These are phyloP conservation scores for Babesia ovata DNA, from an alignment of 169 alveolate genomes.

Conservation along the genomic window DNA sequence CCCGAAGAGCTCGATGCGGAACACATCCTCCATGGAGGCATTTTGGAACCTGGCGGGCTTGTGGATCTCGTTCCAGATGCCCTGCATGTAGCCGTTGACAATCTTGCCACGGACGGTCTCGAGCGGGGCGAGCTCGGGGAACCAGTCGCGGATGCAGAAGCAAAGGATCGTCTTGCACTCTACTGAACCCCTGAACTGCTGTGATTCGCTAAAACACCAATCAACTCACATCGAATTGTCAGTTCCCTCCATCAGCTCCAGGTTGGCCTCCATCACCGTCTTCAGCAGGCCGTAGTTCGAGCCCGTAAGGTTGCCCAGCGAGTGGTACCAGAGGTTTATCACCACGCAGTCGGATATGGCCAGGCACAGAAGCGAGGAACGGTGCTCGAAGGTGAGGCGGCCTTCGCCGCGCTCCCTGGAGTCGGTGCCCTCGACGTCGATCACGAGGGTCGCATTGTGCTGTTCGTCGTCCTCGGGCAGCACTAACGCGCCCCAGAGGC, in stretches of 20 bases:
- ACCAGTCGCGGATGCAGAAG: constrained; percentile 82
- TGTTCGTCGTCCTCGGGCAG: constrained; percentile 42
- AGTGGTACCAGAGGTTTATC: constrained; percentile 84
- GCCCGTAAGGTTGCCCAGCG: constrained; percentile 86
- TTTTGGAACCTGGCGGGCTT: constrained; percentile 67
- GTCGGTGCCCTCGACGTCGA: constrained; percentile 92
- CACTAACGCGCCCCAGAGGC: constrained; percentile 86
- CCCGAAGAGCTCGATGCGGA: constrained; percentile 80
- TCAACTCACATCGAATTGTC: constrained; percentile 34
- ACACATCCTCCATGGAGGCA: constrained; percentile 40
- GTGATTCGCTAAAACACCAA: constrained; percentile 10
- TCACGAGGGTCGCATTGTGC: constrained; percentile 70
- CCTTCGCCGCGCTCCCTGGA: constrained; percentile 88
- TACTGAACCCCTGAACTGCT: constrained; percentile 9
- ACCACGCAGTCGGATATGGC: constrained; percentile 89
- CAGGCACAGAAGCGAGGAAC: constrained; percentile 85
- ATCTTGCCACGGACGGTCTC: constrained; percentile 75
- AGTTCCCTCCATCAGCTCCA: constrained; percentile 75
- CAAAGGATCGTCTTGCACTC: constrained; percentile 43
- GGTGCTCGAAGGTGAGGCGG: constrained; percentile 86
- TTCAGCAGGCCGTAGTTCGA: constrained; percentile 87
- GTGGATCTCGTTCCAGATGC: constrained; percentile 81
- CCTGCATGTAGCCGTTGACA: constrained; percentile 73
- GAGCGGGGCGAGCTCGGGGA: constrained; percentile 75
- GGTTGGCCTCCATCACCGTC: constrained; percentile 86